Conservation (phyloP, 805 yeast species). For the Wickerhamiella allomyrinae region DNA sequence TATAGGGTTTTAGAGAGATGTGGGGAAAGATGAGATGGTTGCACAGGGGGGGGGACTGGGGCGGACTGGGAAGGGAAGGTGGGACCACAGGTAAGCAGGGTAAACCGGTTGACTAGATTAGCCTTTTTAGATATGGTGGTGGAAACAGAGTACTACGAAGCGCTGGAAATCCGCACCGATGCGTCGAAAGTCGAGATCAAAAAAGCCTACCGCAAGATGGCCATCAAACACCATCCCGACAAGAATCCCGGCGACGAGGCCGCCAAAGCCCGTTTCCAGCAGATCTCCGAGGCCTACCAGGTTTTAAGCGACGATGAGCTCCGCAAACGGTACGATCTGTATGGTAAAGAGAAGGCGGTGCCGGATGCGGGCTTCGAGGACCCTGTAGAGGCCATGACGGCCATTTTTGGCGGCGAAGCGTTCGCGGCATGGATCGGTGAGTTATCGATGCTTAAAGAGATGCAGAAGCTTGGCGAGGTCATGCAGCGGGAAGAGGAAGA, state of each 20-base stretch:
- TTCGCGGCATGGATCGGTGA: slow-evolving; percentile 83
- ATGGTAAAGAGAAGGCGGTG: slow-evolving; percentile 64
- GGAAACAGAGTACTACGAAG: slow-evolving; percentile 78
- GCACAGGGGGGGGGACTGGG: too few relatives aligned
- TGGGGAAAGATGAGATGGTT: too few relatives aligned
- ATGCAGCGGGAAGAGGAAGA: slow-evolving; percentile 30
- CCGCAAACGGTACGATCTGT: slow-evolving; percentile 64
- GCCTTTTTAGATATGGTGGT: too few relatives aligned
- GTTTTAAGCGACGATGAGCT: slow-evolving; percentile 60
- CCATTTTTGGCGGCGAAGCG: slow-evolving; percentile 86
- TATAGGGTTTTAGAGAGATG: too few relatives aligned
- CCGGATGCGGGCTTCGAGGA: slow-evolving; percentile 66
- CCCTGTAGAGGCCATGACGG: slow-evolving; percentile 70
- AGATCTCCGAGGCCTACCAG: slow-evolving; percentile 38
- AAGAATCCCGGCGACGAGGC: slow-evolving; percentile 89
- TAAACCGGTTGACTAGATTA: too few relatives aligned
- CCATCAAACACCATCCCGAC: slow-evolving; percentile 86
- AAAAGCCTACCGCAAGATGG: slow-evolving; percentile 83
- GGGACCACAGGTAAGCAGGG: too few relatives aligned
- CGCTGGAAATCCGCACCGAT: slow-evolving; percentile 47
- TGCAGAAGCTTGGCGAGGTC: slow-evolving; percentile 46
- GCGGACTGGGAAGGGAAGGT: too few relatives aligned
- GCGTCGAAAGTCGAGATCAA: slow-evolving; percentile 78
- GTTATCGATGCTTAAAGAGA: slow-evolving; percentile 58
- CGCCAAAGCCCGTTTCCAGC: slow-evolving; percentile 81